A percentile compares a stretch with the other conserved stretches of the same genome.
These are phyloP conservation scores for Isochrysis galbana DNA, from an alignment of 78 protist genomes.

Conservation along the genomic window DNA sequence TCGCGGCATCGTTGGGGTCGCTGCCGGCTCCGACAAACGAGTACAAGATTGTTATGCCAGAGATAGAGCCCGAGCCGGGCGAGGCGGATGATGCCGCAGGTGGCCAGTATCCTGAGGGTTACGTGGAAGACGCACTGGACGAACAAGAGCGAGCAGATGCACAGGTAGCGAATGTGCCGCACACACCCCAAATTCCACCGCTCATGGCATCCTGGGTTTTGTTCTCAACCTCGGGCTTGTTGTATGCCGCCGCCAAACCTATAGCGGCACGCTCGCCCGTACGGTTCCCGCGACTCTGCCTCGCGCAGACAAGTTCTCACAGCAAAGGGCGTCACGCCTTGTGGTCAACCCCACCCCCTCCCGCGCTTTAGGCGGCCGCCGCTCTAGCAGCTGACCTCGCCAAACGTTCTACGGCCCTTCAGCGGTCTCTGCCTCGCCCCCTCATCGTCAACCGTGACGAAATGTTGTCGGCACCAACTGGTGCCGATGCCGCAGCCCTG, in stretches of 20 bases:
- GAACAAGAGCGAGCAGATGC: background rate
- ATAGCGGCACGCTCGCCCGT: background rate
- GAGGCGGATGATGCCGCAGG: background rate
- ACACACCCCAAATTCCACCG: no score
- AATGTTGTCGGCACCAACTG: background rate
- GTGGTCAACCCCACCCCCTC: no score
- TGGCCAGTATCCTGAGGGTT: background rate
- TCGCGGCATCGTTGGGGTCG: background rate
- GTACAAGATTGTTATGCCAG: constrained; percentile 16
- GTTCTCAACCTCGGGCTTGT: no score
- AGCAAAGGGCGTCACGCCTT: no score
- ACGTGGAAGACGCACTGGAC: background rate
- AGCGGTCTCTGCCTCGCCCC: constrained; percentile 38
- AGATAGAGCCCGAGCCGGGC: background rate
- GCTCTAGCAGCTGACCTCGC: background rate
- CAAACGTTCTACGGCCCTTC: constrained; percentile 13
- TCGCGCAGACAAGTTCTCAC: background rate
- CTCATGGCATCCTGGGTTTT: no score
- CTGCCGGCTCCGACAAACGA: constrained; percentile 40
- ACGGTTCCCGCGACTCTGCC: background rate
- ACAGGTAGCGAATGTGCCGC: background rate
- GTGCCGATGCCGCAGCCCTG: background rate
- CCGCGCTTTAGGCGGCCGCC: background rate
- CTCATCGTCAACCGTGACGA: background rate
- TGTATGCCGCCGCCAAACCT: background rate